Base-by-base conservation (phyloP, 2,329 filamentous ascomycete species). In the Colletotrichum phormii region DNA sequence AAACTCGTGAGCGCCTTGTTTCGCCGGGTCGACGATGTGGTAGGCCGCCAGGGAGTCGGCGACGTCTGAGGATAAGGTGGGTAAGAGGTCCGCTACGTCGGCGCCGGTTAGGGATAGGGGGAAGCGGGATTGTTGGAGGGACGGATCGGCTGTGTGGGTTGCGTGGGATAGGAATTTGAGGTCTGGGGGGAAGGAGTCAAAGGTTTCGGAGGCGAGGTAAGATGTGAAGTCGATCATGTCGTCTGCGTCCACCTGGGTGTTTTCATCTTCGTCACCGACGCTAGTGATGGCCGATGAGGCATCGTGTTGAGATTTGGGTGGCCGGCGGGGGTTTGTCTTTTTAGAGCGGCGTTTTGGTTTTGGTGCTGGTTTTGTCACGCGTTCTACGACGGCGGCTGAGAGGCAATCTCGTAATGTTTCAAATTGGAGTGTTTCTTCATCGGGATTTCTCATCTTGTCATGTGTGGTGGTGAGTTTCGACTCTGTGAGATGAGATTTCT, bases 201-300 rank as follows among this genome's bases (percentile, higher is more conserved):
- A 97, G 65, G 92, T 89, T 79, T 93, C 89, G 60, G 84, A 82
- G 29, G 94, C 91, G 35, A 97, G 88, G 81, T 95, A 97, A 85
- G 95, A 91, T 66, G 94, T 91, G 81, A 97, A 97, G 1, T 97
- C 95, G 31, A 90, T 89, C 26, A 97, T 83, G 67, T 95, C 94
- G 76, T 93, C 92, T 5, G 89, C 89, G 76, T 89, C 79, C 15
- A 72, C 60, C 6, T 76, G 54, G 31, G 61, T n/a, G 7, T 64
- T 72, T 49, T 58, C 18, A 15, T 46, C n/a, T 57, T 6, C 42
- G 8, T n/a, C 58, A 11, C 11, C 37, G 24, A n/a, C 7, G 26
- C 18, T 6, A 2, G 24, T 26, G 24, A 18, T 4, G 35, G 18
- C 18, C 6, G 60, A 13, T 5, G 46, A 8, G 7, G 29, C 29